These are phyloP conservation scores for Jasminum sambac DNA, from an alignment of 257 asterid genomes.

Conservation along the genomic window DNA sequence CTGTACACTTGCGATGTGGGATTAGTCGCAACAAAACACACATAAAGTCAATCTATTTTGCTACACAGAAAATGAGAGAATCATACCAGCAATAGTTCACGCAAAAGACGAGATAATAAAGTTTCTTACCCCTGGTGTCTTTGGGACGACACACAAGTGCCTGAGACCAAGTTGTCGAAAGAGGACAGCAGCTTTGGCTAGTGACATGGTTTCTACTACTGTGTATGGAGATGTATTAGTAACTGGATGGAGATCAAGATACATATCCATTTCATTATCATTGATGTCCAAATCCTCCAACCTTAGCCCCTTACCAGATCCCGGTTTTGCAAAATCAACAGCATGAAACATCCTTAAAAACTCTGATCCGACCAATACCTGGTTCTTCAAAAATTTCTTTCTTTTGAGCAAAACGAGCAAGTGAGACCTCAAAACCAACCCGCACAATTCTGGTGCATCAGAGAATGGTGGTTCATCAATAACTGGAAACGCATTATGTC, in stretches of 20 bases:
- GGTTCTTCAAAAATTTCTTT: conserved; percentile 56
- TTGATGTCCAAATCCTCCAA: conserved; percentile 68
- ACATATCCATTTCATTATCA: conserved; percentile 90
- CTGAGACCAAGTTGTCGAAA: conserved; percentile 88
- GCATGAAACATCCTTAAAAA: conserved; percentile 55
- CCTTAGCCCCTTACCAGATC: conserved; percentile 82
- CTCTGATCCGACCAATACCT: conserved; percentile 45
- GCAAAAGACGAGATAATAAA: background rate
- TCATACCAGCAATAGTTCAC: background rate
- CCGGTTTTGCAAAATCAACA: conserved; percentile 85
- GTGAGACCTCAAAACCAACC: conserved; percentile 85
- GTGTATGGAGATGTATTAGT: conserved; percentile 90
- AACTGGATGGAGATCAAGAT: conserved; percentile 86
- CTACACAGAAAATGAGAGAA: background rate
- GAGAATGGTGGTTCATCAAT: conserved; percentile 83
- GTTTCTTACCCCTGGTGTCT: conserved; percentile 65
- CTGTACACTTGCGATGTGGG: too few relatives aligned
- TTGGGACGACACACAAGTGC: conserved; percentile 89
- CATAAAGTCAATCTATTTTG: background rate
- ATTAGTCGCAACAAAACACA: too few relatives aligned
- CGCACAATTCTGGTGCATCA: conserved; percentile 77
- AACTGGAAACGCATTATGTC: conserved; percentile 91
- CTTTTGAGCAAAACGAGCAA: conserved; percentile 68
- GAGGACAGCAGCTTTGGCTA: conserved; percentile 90
- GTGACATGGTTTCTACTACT: conserved; percentile 91